A percentile compares a stretch with the other conserved stretches of the same genome.
Conservation (phyloP, 106 monocot genomes). For the Ottelia alismoides region DNA sequence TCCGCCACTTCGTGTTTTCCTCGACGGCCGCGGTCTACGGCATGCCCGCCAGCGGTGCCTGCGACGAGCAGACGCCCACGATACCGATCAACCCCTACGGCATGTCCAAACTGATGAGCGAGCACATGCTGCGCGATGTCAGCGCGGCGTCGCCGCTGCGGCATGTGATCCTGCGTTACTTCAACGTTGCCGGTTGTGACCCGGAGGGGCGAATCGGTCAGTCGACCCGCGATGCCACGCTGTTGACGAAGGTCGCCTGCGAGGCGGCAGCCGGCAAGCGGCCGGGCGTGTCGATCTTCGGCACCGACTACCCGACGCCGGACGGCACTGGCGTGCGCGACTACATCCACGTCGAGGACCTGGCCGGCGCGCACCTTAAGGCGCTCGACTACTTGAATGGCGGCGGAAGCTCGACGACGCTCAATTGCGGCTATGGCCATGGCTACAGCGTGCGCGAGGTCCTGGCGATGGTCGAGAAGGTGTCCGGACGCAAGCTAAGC, state of each 20-base stretch:
- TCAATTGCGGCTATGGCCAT: background rate
- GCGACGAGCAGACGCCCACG: background rate
- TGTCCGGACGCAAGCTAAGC: background rate
- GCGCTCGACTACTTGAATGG: background rate
- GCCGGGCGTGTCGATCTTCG: background rate
- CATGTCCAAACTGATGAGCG: background rate
- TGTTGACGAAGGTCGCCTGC: background rate
- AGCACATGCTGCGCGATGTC: background rate
- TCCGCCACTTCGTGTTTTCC: background rate
- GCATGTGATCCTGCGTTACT: background rate
- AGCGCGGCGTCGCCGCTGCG: background rate
- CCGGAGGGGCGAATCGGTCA: background rate
- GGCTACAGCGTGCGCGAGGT: conserved; percentile 1
- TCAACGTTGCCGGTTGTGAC: background rate
- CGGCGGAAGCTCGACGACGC: background rate
- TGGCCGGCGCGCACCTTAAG: background rate
- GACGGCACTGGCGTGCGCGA: background rate
- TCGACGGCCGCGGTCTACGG: background rate
- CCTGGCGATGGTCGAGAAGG: background rate
- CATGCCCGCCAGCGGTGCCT: background rate
- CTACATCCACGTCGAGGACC: background rate
- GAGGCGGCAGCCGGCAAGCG: background rate
- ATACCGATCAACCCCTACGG: background rate
- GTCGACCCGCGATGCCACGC: background rate
- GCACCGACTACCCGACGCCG: background rate